Percentiles rank a stretch among this genome's conserved stretches.
Evolutionary conservation across 2,329 filamentous ascomycete species (phyloP).

Genomic region (Ceratocystis colombiana): DNA sequence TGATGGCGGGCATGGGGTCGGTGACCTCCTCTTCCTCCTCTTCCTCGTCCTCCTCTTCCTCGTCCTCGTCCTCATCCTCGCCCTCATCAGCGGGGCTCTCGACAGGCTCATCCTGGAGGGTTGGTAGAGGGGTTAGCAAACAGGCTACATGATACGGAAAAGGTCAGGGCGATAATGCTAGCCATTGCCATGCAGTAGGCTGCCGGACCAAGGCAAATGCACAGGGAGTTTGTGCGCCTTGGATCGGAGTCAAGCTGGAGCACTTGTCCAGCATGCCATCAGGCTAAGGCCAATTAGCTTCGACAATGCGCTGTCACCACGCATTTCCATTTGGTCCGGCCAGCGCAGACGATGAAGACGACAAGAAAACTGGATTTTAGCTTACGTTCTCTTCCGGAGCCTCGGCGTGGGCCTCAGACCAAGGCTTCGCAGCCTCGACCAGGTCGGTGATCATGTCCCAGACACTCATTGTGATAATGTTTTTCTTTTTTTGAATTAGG

Average conservation of each 20-base stretch:
- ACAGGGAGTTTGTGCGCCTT: too few species aligned
- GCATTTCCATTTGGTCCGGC: background rate
- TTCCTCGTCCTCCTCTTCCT: slow-evolving; percentile 57
- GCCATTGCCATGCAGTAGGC: too few species aligned
- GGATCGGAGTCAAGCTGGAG: background rate
- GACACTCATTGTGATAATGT: slow-evolving; percentile 49
- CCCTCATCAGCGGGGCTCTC: slow-evolving; percentile 35
- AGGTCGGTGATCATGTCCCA: slow-evolving; percentile 56
- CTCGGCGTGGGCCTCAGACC: slow-evolving; percentile 55
- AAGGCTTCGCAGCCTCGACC: slow-evolving; percentile 55
- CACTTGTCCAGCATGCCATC: too few species aligned
- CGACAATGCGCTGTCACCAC: background rate
- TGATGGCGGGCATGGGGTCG: slow-evolving; percentile 77
- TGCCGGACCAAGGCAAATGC: background rate
- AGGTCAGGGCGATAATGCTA: too few species aligned
- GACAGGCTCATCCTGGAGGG: slow-evolving; percentile 28
- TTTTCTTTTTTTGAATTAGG: slow-evolving; percentile 15
- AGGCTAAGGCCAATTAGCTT: background rate
- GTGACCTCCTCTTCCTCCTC: slow-evolving; percentile 74
- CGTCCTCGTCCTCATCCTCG: slow-evolving; percentile 45
- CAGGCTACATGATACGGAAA: too few species aligned
- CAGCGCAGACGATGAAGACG: background rate
- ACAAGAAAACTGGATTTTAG: background rate
- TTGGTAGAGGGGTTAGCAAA: slow-evolving; percentile 31
- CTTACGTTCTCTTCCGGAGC: slow-evolving; percentile 53